Evolutionary conservation across 1,284 basidiomycete species (phyloP).

Genomic region (Rhodotorula sp.): DNA sequence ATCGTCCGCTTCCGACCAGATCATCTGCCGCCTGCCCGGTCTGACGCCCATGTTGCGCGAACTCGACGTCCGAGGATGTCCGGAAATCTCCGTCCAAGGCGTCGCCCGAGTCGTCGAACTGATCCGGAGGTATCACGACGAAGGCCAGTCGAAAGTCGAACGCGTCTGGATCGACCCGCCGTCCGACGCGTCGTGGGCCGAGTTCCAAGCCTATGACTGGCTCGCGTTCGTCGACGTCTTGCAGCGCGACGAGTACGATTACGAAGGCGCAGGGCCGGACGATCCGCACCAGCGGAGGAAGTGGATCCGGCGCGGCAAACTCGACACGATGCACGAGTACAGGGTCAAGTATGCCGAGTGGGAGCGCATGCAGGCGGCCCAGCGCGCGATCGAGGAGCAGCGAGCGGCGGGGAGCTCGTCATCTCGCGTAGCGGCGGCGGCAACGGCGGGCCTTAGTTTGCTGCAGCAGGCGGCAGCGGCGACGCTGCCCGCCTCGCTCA

Average conservation of each 20-base stretch:
- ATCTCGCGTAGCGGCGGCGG: background rate
- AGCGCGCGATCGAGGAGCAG: background rate
- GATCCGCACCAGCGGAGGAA: background rate
- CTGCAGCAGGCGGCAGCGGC: background rate
- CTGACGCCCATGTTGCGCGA: slow-evolving; percentile 19
- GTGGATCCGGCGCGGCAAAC: slow-evolving; percentile 23
- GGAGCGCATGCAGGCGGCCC: background rate
- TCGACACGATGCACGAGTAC: slow-evolving; percentile 4
- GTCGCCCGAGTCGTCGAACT: slow-evolving; percentile 37
- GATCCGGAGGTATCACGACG: slow-evolving; percentile 7
- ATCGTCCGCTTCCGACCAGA: slow-evolving; percentile 23
- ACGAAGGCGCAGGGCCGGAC: slow-evolving; percentile 20
- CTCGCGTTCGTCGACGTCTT: slow-evolving; percentile 33
- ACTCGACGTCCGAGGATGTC: slow-evolving; percentile 26
- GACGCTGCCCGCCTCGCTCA: background rate
- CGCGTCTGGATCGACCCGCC: slow-evolving; percentile 19
- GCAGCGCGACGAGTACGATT: slow-evolving; percentile 22
- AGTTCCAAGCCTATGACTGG: slow-evolving; percentile 25
- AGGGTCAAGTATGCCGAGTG: background rate
- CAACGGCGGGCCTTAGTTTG: background rate
- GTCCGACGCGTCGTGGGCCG: background rate
- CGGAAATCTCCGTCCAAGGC: slow-evolving; percentile 19
- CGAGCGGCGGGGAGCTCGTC: background rate
- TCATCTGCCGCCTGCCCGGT: slow-evolving; percentile 21
- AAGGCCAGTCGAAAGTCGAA: slow-evolving; percentile 17